These are phyloP conservation scores for Niveomyces coronatus DNA, from an alignment of 2,329 filamentous ascomycete species.

Conservation along the genomic window DNA sequence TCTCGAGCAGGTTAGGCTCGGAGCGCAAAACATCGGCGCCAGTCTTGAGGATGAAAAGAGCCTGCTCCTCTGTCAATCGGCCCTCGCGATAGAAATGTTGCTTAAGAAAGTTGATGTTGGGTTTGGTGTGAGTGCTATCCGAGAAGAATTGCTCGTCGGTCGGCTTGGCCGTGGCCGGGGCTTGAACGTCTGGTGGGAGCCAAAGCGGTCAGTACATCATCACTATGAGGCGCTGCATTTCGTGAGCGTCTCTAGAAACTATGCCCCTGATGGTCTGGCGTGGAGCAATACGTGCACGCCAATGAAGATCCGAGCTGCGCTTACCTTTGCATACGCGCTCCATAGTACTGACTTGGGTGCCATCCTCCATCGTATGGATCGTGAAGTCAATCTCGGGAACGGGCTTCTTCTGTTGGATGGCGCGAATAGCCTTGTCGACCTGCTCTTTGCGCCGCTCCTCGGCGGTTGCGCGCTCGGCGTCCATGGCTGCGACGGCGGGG, in stretches of 20 bases:
- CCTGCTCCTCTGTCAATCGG: constrained; percentile 92
- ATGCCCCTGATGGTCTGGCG: neutral
- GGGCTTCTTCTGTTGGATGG: constrained; percentile 89
- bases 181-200: constrained; percentile 74
- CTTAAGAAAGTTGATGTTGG: constrained; percentile 89
- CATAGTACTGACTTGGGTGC: constrained; percentile 83
- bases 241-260: neutral
- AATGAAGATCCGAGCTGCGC: constrained; percentile 12
- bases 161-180: constrained; percentile 84
- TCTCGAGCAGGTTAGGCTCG: constrained; percentile 94
- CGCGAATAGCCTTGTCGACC: constrained; percentile 84
- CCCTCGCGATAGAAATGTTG: constrained; percentile 98
- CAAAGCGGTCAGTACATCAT: neutral
- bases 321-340: constrained; percentile 98
- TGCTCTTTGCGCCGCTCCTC: constrained; percentile 45
- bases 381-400: constrained; percentile 98
- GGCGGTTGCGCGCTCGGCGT: constrained; percentile 30
- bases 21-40: constrained; percentile 79
- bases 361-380: constrained; percentile 97
- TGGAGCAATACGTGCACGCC: neutral
- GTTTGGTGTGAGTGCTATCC: constrained; percentile 75
- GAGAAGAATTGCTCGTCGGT: constrained; percentile 93
- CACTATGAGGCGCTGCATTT: neutral
- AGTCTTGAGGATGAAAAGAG: constrained; percentile 83
- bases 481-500: constrained; percentile 31